phyloP scores from a whole-genome alignment of 495 filamentous ascomycete species.

The Aspergillus coremiiformis region DNA sequence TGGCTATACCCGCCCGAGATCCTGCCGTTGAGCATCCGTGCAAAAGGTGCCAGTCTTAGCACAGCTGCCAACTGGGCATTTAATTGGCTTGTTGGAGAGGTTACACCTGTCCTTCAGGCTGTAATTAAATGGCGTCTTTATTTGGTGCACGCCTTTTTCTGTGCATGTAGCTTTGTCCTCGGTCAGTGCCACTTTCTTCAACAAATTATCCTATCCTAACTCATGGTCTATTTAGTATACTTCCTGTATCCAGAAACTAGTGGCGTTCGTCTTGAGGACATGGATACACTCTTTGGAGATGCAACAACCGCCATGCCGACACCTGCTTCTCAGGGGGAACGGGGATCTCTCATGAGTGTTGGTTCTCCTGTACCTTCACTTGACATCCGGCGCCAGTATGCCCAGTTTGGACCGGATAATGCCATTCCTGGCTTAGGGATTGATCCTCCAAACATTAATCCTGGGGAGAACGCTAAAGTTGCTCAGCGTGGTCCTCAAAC shows the following conservation, averaged over 20 bases:
- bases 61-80: conserved; percentile 98
- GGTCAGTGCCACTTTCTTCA: conserved; percentile 52
- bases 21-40: conserved; percentile 89
- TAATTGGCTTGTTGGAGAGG: conserved; percentile 92
- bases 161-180: conserved; percentile 89
- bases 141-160: conserved; percentile 94
- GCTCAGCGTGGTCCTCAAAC: conserved; percentile 24
- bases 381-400: conserved; percentile 55
- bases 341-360: conserved; percentile 62
- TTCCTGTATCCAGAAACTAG: conserved; percentile 96
- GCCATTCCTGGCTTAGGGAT: conserved; percentile 69
- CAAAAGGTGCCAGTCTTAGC: conserved; percentile 94
- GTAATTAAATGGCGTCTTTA: conserved; percentile 90
- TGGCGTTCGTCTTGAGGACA: conserved; percentile 90
- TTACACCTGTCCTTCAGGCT: conserved; percentile 89
- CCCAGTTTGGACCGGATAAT: conserved; percentile 46
- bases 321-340: conserved; percentile 61
- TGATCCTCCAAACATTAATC: conserved; percentile 51
- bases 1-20: conserved; percentile 99
- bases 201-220: conserved; percentile 1
- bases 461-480: conserved; percentile 41
- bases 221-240: conserved; percentile 59
- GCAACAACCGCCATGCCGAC: conserved; percentile 72
- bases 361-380: conserved; percentile 73
- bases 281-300: conserved; percentile 87